Evolutionary conservation across 768 basidiomycete species (phyloP).

Genomic region (Tulasnella calospora): DNA sequence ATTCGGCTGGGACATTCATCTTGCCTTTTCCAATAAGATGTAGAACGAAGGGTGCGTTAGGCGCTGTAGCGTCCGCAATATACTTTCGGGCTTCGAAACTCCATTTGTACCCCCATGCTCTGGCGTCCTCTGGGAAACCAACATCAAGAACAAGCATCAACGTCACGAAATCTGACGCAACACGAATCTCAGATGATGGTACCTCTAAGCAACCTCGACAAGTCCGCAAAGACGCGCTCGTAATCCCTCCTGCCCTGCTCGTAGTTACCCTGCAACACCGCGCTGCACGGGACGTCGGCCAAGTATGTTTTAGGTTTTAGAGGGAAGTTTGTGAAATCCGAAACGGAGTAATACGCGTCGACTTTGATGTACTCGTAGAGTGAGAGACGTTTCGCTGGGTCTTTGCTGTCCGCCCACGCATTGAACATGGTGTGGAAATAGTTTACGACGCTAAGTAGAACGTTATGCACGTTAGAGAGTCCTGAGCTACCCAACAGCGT

Average conservation of each 20-base stretch:
- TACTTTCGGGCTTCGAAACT: not conserved
- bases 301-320: not conserved
- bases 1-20: not conserved
- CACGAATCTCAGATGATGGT: accelerated
- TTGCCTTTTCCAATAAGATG: not conserved
- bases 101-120: not conserved
- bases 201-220: not conserved
- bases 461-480: not conserved
- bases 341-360: constrained; percentile 14
- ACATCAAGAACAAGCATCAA: not conserved
- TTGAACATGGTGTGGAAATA: not conserved
- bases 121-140: not conserved
- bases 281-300: not conserved
- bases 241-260: not conserved
- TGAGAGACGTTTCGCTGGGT: not conserved
- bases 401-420: not conserved
- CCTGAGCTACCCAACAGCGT: too few species aligned
- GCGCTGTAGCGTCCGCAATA: not conserved
- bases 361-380: constrained; percentile 18
- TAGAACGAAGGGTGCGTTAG: not conserved
- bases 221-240: not conserved
- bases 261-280: not conserved
- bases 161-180: not conserved
- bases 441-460: not conserved
- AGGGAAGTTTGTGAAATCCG: not conserved